phyloP scores from a whole-genome alignment of 257 asterid genomes.

The Solanum appendiculatum region DNA sequence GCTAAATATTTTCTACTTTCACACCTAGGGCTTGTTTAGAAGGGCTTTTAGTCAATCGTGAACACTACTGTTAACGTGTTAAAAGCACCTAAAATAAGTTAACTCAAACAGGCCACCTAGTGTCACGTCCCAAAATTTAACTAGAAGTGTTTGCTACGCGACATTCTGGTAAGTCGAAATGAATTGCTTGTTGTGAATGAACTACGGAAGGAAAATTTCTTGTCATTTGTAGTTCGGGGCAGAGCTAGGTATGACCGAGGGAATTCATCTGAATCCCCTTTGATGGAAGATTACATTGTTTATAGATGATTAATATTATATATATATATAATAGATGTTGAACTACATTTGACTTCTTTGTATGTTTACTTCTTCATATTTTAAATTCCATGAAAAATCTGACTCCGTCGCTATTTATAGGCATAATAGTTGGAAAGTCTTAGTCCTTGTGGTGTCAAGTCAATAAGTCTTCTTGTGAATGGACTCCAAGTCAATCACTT shows the following conservation, averaged over 20 bases:
- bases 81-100: neutral
- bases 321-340: too few relatives aligned
- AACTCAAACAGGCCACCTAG: neutral
- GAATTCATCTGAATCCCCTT: too few relatives aligned
- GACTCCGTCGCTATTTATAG: fast-evolving
- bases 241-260: neutral
- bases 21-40: neutral
- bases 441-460: neutral
- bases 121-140: neutral
- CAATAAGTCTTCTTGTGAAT: neutral
- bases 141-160: too few relatives aligned
- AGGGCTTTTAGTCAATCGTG: neutral
- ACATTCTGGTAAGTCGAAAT: too few relatives aligned
- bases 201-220: neutral
- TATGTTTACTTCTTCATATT: too few relatives aligned
- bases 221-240: neutral
- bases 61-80: neutral
- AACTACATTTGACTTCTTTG: too few relatives aligned
- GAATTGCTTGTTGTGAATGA: neutral
- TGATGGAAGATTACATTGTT: too few relatives aligned
- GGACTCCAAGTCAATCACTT: neutral
- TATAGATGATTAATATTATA: too few relatives aligned
- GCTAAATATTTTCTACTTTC: neutral
- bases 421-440: neutral
- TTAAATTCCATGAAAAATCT: too few relatives aligned